phyloP scores from a whole-genome alignment of 441 rosid species.

The Euphorbia schlechtendalii region DNA sequence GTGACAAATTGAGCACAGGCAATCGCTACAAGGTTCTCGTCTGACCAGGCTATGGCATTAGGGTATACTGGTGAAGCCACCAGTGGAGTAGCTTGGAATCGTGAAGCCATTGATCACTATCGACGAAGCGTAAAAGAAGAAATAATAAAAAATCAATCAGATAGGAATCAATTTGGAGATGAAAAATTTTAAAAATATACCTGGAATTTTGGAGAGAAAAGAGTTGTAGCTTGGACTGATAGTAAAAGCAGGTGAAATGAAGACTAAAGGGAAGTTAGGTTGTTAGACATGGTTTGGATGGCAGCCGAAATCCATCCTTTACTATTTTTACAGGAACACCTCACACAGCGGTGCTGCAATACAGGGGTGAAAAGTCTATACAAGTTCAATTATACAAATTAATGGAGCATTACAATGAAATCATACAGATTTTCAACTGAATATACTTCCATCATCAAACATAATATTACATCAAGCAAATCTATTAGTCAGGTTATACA shows the following conservation, averaged over 20 bases:
- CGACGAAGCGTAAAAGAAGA: background rate
- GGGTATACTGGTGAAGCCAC: constrained; percentile 71
- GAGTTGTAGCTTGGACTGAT: background rate
- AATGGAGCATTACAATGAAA: too few species aligned
- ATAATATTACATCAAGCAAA: too few species aligned
- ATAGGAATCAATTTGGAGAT: background rate
- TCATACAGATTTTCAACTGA: too few species aligned
- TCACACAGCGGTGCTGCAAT: too few species aligned
- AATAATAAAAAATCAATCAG: background rate
- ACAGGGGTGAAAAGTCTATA: too few species aligned
- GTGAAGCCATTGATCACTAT: constrained; percentile 43
- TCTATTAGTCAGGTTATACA: too few species aligned
- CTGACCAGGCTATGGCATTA: constrained; percentile 85
- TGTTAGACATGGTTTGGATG: too few species aligned
- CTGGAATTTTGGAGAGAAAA: background rate
- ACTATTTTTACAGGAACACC: too few species aligned
- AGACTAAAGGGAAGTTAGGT: too few species aligned
- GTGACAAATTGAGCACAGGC: constrained; percentile 76
- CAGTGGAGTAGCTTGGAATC: constrained; percentile 71
- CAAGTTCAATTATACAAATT: too few species aligned
- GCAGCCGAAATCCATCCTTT: too few species aligned
- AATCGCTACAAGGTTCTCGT: constrained; percentile 81
- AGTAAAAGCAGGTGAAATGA: background rate
- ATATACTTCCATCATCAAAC: too few species aligned
- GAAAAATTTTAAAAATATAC: background rate